Percentiles rank a stretch among this genome's conserved stretches.
These are phyloP conservation scores for Grosmannia clavigera DNA, from an alignment of 2,329 filamentous ascomycete genomes.

Conservation along the genomic window DNA sequence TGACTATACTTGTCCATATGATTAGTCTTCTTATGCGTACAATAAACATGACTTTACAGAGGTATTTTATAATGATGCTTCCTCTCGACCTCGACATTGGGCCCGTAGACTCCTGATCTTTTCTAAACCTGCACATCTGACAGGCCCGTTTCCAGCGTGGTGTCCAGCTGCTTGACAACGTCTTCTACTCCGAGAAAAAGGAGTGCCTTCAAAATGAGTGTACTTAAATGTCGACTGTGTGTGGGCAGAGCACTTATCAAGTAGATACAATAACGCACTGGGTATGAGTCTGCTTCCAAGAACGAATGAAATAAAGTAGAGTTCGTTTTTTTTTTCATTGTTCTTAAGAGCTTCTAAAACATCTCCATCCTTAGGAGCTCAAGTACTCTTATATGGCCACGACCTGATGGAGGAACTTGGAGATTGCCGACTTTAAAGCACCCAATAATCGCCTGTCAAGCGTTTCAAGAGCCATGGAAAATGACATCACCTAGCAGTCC, in stretches of 20 bases:
- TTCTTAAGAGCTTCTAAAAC: background rate
- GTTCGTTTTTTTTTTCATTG: background rate
- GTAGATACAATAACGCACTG: background rate
- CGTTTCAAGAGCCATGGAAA: too few species aligned
- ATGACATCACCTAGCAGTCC: too few species aligned
- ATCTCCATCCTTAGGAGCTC: background rate
- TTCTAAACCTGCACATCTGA: constrained; percentile 45
- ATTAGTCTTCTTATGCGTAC: constrained; percentile 23
- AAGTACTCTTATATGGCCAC: background rate
- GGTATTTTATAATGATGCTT: constrained; percentile 57
- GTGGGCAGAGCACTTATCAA: background rate
- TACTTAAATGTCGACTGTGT: background rate
- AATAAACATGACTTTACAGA: constrained; percentile 69
- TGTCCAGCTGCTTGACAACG: constrained; percentile 49
- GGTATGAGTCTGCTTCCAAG: background rate
- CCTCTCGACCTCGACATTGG: constrained; percentile 56
- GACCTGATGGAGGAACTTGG: too few species aligned
- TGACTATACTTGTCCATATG: background rate
- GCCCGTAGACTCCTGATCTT: constrained; percentile 47
- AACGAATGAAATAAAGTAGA: background rate
- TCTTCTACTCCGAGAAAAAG: constrained; percentile 47
- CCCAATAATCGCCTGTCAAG: too few species aligned
- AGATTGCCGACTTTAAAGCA: too few species aligned
- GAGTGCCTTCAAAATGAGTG: constrained; percentile 37
- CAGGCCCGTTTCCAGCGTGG: constrained; percentile 56